Evolutionary conservation across 352 stramenopile genomes (phyloP).

Genomic region (Lagenidium sp.): DNA sequence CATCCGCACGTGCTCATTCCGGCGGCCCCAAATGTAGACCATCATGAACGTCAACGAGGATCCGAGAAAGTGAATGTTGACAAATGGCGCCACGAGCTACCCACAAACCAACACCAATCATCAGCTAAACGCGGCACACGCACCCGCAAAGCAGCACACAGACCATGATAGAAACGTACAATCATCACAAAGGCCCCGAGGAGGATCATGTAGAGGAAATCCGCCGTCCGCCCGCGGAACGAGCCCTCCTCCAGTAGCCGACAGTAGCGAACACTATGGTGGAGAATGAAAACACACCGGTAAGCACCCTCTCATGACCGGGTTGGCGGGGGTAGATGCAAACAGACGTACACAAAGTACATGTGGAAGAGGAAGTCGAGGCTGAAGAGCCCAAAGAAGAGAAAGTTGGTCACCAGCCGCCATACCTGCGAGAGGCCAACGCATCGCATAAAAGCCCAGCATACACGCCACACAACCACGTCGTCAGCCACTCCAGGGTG

Average conservation of each 20-base stretch:
- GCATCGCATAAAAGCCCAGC: slow-evolving; percentile 2
- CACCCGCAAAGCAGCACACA: too few relatives aligned
- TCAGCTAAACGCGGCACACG: too few relatives aligned
- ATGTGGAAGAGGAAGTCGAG: slow-evolving; percentile 99
- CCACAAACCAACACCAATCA: neutral
- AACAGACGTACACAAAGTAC: slow-evolving; percentile 94
- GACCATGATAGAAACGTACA: slow-evolving; percentile 27
- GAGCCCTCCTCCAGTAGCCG: slow-evolving; percentile 96
- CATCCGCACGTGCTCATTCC: slow-evolving; percentile 96
- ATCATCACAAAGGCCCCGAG: slow-evolving; percentile 95
- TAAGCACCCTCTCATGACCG: too few relatives aligned
- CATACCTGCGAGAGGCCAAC: slow-evolving; percentile 63
- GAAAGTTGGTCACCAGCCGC: slow-evolving; percentile 96
- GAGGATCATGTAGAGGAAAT: slow-evolving; percentile 98
- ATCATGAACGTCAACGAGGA: slow-evolving; percentile 99
- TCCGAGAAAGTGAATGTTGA: slow-evolving; percentile 97
- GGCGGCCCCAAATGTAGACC: slow-evolving; percentile 97
- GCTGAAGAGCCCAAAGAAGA: slow-evolving; percentile 99
- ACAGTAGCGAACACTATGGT: slow-evolving; percentile 88
- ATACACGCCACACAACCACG: neutral
- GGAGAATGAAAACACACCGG: slow-evolving; percentile 5
- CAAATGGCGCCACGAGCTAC: slow-evolving; percentile 92
- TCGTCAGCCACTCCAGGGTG: slow-evolving; percentile 1
- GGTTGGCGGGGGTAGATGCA: neutral
- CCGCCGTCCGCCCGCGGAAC: slow-evolving; percentile 94